Percentiles rank a stretch among this genome's conserved stretches.
phyloP scores from a whole-genome alignment of 2,329 filamentous ascomycete genomes.

The Polychaeton citri region DNA sequence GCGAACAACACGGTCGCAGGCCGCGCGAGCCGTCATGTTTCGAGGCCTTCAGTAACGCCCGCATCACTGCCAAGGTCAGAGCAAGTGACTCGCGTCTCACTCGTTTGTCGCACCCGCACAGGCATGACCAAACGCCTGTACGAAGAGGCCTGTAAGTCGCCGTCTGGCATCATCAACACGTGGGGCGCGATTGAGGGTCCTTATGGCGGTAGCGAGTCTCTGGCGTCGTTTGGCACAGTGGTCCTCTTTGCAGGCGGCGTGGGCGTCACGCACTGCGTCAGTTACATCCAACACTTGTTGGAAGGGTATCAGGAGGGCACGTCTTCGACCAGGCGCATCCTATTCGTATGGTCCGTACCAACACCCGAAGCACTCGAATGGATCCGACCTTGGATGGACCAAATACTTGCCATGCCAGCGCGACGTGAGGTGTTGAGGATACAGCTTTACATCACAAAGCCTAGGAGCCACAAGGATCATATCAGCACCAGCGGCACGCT shows the following conservation, averaged over 20 bases:
- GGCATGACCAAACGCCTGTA: conserved; percentile 61
- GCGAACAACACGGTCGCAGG: not conserved
- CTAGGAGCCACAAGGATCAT: conserved; percentile 40
- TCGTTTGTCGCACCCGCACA: conserved; percentile 59
- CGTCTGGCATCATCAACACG: conserved; percentile 48
- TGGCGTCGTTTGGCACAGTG: conserved; percentile 65
- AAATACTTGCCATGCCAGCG: conserved; percentile 45
- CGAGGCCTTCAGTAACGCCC: not conserved
- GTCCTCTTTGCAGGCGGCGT: conserved; percentile 71
- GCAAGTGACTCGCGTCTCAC: conserved; percentile 43
- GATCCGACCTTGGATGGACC: conserved; percentile 54
- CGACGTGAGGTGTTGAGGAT: conserved; percentile 47
- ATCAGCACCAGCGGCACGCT: conserved; percentile 43
- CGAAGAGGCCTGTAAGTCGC: conserved; percentile 49
- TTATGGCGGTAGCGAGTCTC: conserved; percentile 56
- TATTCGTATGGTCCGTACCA: conserved; percentile 69
- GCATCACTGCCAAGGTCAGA: conserved; percentile 10
- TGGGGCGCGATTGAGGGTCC: conserved; percentile 62
- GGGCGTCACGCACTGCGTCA: conserved; percentile 67
- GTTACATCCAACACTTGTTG: conserved; percentile 60
- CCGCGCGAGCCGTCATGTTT: not conserved
- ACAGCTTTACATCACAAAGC: conserved; percentile 50
- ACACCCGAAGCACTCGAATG: conserved; percentile 52
- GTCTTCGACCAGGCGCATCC: conserved; percentile 55
- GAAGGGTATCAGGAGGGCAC: conserved; percentile 54